Base-by-base conservation (phyloP, 164 flowering plant species). In the Magnolia officinalis region DNA sequence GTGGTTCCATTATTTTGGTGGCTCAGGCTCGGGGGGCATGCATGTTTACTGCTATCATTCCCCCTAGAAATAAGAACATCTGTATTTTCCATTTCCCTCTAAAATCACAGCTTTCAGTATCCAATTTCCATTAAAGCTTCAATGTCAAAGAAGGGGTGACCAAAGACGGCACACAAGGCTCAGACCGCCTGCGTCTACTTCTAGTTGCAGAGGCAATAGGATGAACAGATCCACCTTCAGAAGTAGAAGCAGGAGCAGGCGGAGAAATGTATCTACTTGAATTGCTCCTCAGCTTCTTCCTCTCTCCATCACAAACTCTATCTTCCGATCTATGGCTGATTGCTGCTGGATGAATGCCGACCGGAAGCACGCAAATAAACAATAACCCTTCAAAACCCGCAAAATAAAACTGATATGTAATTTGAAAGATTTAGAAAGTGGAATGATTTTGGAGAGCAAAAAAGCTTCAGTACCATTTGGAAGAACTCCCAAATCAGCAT, bases 321-420 rank as follows among this genome's bases (percentile, higher is more conserved):
- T 80, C 82, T 64, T 82, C 85, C 68, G 87, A 70, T 80, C 80
- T 83, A 66, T 86, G 87, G 63, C 84, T 81, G 29, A 90, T 85
- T 79, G 86, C 86, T 16, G 87, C 81, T 67, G 87, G 88, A 55
- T 87, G 84, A 81, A 92, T 63, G 13, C 86, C 86, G 7, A 86
- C 88, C 3, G 97, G 97, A 67, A 92, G 92, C 71, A 92, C 97
- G 75, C 97, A 92, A 64, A 87, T 88, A 82, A 94, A 92, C 75
- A 92, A 31, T 6, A 88, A 78, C 75, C 95, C 97, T 92, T 16
- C 55, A 78, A 77, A 58, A 9, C 31, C 61, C 61, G 61, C 18
- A 16, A 55, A 55, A 55, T 37, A 37, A 37, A 37, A 37, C 45
- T 37, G 45, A 37, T 31, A 37, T 37, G 45, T 37, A 5, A 37